Base-by-base conservation (phyloP, 495 filamentous ascomycete species). In the Neurospora terricola region DNA sequence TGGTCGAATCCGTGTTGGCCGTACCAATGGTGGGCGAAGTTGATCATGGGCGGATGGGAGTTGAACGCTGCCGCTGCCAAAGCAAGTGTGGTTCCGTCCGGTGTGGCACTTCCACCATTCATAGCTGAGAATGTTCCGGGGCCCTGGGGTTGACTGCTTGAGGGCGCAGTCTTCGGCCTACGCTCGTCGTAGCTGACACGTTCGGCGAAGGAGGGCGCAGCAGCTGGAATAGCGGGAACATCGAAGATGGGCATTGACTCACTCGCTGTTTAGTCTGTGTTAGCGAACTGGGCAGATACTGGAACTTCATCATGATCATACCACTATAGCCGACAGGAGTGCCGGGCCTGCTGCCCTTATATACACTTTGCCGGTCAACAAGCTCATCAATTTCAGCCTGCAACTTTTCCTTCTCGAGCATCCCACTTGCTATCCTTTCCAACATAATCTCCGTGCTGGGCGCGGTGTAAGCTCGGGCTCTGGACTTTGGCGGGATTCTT, bases 381-480 rank as follows among this genome's bases (percentile, higher is more conserved):
- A 87, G 74, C 48, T 84, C 82, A 38, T 88, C 84, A 72, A 88
- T 87, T 70, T 87, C 82, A 37, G 82, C 82, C 75, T 88, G 84
- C 45, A 89, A 70, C 54, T 79, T 80, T 71, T 86, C 84, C 74
- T 83, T 85, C 76, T 88, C 86, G 59, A 87, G 72, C 76, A 88
- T 81, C 36, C 83, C 85, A 69, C 80, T 85, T 54, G 86, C 86
- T 71, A 88, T 85, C 70, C 86, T 81, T 73, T 86, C 85, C 21
- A 86, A 80, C 37, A 85, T 82, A 21, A 77, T 76, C 43, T 83
- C 81, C 70, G 82, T 80, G 69, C 76, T 77, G 5, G 82, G 83
- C 0, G 82, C 77, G 11, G 78, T 80, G 48, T 76, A 73, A 21
- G 77, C 80, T 34, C 83, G 79, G 9, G 78, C 75, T 18, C 76